phyloP scores from a whole-genome alignment of 306 rosid species.

The Sindora glabra region DNA sequence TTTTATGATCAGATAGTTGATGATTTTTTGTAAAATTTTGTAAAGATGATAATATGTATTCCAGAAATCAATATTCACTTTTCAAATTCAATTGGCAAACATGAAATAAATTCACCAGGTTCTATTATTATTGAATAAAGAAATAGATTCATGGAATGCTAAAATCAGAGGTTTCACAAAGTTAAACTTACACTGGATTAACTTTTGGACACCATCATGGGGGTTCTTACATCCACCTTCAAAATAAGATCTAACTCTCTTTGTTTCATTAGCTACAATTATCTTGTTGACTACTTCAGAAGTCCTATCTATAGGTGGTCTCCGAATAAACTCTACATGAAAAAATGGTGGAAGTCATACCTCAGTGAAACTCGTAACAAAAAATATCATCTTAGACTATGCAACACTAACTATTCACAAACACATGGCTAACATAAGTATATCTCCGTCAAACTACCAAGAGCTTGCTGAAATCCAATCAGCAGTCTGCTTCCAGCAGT shows the following conservation, averaged over 20 bases:
- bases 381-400: not conserved
- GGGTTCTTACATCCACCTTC: conserved; percentile 53
- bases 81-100: not conserved
- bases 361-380: too few relatives aligned
- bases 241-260: conserved; percentile 50
- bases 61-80: not conserved
- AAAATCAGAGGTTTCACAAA: not conserved
- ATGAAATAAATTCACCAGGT: not conserved
- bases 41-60: not conserved
- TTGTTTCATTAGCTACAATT: conserved; percentile 45
- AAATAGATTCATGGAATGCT: not conserved
- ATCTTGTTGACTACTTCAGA: conserved; percentile 44
- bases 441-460: conserved; percentile 41
- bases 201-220: conserved; percentile 33
- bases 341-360: not conserved
- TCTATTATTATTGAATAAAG: not conserved
- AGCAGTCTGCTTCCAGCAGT: conserved; percentile 51
- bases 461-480: conserved; percentile 54
- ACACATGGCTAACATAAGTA: conserved; percentile 7
- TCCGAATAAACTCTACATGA: conserved; percentile 54
- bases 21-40: not conserved
- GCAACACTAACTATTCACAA: not conserved
- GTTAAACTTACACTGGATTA: conserved; percentile 37
- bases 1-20: not conserved
- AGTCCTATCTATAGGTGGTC: conserved; percentile 43